These are phyloP conservation scores for Exophiala spinifera DNA, from an alignment of 2,329 filamentous ascomycete genomes.

Conservation along the genomic window DNA sequence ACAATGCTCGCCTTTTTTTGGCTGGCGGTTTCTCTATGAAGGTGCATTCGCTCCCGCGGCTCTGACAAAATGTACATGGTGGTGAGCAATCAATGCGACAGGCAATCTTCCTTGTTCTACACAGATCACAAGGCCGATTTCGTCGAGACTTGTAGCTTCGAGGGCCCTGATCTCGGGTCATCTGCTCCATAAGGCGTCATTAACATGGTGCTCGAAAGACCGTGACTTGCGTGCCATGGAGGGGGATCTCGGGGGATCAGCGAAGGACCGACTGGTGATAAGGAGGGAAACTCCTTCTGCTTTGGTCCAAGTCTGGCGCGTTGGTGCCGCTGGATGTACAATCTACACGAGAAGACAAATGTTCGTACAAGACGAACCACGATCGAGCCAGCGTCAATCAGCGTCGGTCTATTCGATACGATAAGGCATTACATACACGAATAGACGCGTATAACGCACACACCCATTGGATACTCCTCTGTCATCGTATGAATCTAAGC, in stretches of 20 bases:
- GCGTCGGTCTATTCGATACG: no score
- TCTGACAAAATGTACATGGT: constrained; percentile 13
- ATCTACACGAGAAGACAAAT: no score
- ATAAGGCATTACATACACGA: no score
- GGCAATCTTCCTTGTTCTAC: constrained; percentile 11
- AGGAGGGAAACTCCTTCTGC: not conserved
- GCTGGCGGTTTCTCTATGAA: constrained; percentile 6
- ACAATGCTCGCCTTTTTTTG: constrained; percentile 7
- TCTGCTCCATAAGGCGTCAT: not conserved
- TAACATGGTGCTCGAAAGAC: not conserved
- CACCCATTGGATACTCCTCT: no score
- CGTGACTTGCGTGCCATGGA: not conserved
- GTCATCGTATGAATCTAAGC: no score
- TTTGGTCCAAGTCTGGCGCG: not conserved
- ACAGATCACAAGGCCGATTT: constrained; percentile 15
- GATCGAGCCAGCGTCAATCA: no score
- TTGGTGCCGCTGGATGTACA: no score
- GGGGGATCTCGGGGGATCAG: not conserved
- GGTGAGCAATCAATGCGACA: constrained; percentile 15
- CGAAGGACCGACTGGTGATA: not conserved
- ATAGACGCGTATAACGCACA: no score
- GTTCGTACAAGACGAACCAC: no score
- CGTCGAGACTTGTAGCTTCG: constrained; percentile 19
- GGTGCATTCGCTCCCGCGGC: constrained; percentile 11
- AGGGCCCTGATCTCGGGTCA: constrained; percentile 10